Percentiles rank a stretch among this genome's conserved stretches.
These are phyloP conservation scores for Phytophthora cryptogea DNA, from an alignment of 352 stramenopile species.

Conservation along the genomic window DNA sequence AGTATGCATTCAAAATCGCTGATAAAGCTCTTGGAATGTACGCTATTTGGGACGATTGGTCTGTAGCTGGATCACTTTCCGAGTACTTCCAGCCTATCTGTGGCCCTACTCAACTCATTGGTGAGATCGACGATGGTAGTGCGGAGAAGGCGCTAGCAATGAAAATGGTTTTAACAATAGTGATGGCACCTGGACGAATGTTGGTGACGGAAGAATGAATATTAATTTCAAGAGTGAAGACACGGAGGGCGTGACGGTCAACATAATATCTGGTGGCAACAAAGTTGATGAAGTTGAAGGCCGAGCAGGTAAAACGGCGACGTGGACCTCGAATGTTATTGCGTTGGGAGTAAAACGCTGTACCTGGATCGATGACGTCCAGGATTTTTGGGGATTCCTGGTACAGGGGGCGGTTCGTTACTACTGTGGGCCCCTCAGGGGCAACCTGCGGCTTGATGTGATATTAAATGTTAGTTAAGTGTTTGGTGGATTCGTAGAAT, in stretches of 20 bases:
- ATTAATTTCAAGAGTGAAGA: conserved; percentile 32
- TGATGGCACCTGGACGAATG: conserved; percentile 22
- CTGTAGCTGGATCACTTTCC: conserved; percentile 32
- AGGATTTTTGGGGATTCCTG: conserved; percentile 25
- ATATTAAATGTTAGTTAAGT: conserved; percentile 17
- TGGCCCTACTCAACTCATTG: conserved; percentile 37
- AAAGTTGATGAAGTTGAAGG: conserved; percentile 23
- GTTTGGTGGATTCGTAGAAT: neutral
- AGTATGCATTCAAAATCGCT: conserved; percentile 37
- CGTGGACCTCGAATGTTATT: conserved; percentile 21
- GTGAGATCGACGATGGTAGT: conserved; percentile 38
- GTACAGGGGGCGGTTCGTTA: conserved; percentile 30
- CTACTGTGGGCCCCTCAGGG: conserved; percentile 29
- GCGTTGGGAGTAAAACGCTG: conserved; percentile 28
- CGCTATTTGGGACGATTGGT: conserved; percentile 37
- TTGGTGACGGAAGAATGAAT: conserved; percentile 17
- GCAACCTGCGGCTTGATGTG: conserved; percentile 14
- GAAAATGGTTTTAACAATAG: conserved; percentile 31
- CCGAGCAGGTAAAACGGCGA: conserved; percentile 13
- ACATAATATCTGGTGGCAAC: conserved; percentile 31
- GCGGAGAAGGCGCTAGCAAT: conserved; percentile 36
- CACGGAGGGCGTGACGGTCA: conserved; percentile 29
- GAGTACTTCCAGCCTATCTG: conserved; percentile 51
- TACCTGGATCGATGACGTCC: conserved; percentile 38
- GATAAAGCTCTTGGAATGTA: conserved; percentile 38